A percentile compares a stretch with the other conserved stretches of the same genome.
phyloP scores from a whole-genome alignment of 1,284 basidiomycete species.

The Hemileia vastatrix region DNA sequence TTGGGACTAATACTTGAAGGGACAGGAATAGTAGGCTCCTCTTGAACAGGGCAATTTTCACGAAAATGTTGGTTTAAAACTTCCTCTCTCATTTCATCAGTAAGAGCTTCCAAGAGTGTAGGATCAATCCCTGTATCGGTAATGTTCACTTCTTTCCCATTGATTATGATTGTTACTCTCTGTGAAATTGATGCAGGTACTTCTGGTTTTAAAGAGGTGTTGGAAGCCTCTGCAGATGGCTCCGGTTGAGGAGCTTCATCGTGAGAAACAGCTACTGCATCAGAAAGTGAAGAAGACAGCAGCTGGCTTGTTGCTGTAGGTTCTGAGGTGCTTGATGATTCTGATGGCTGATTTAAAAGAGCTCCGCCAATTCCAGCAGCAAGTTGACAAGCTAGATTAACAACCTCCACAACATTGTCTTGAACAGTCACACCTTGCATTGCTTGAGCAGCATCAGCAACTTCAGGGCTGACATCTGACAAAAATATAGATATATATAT shows the following conservation, averaged over 20 bases:
- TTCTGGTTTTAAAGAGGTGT: not conserved
- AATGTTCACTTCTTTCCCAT: slow-evolving; percentile 87
- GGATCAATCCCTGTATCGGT: slow-evolving; percentile 98
- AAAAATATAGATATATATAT: not conserved
- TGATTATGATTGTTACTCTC: slow-evolving; percentile 72
- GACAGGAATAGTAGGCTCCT: slow-evolving; percentile 58
- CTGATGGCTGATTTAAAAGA: slow-evolving; percentile 31
- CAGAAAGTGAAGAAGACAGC: too few species aligned
- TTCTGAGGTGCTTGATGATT: slow-evolving; percentile 18
- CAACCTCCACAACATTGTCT: slow-evolving; percentile 26
- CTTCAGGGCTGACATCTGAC: too few species aligned
- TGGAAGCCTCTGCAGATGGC: not conserved
- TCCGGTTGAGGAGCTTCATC: slow-evolving; percentile 2
- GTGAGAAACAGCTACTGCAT: too few species aligned
- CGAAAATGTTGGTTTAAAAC: slow-evolving; percentile 94
- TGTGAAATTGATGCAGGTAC: slow-evolving; percentile 40
- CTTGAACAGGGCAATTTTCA: slow-evolving; percentile 54
- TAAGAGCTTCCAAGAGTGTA: slow-evolving; percentile 90
- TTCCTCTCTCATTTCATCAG: slow-evolving; percentile 97
- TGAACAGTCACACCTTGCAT: slow-evolving; percentile 5
- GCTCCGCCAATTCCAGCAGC: slow-evolving; percentile 34
- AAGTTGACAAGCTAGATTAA: slow-evolving; percentile 30
- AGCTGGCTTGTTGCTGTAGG: too few species aligned
- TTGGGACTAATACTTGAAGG: slow-evolving; percentile 81
- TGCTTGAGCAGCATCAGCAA: slow-evolving; percentile 12